Percentiles rank a stretch among this genome's conserved stretches.
These are phyloP conservation scores for Cinnamomum chago DNA, from an alignment of 164 flowering plant species.

Conservation along the genomic window DNA sequence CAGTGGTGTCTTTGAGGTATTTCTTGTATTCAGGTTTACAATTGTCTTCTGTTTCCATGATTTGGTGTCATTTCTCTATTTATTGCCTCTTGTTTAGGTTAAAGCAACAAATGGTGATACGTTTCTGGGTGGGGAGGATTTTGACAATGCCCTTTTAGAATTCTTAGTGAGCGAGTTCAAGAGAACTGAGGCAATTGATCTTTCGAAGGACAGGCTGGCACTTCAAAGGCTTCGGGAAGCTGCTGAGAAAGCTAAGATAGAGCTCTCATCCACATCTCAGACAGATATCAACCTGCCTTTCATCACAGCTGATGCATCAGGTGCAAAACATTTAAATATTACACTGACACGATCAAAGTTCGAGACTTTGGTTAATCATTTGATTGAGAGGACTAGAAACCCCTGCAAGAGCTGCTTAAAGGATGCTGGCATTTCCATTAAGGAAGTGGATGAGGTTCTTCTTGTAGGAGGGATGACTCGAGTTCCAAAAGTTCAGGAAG, in stretches of 20 bases:
- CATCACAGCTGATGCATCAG: slow-evolving; percentile 72
- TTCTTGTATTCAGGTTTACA: neutral
- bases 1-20: slow-evolving; percentile 70
- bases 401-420: slow-evolving; percentile 66
- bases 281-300: slow-evolving; percentile 81
- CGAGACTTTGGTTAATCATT: slow-evolving; percentile 43
- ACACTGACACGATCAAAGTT: slow-evolving; percentile 56
- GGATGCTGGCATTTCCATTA: slow-evolving; percentile 51
- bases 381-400: slow-evolving; percentile 51
- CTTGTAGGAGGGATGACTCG: slow-evolving; percentile 78
- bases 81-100: slow-evolving; percentile 15
- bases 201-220: slow-evolving; percentile 63
- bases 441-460: slow-evolving; percentile 68
- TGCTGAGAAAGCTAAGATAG: slow-evolving; percentile 77
- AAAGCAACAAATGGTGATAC: slow-evolving; percentile 86
- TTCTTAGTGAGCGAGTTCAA: slow-evolving; percentile 58
- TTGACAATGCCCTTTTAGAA: slow-evolving; percentile 60
- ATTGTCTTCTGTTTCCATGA: neutral
- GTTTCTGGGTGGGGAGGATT: slow-evolving; percentile 77
- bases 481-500: slow-evolving; percentile 65
- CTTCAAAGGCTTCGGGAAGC: slow-evolving; percentile 72
- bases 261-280: slow-evolving; percentile 70
- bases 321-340: slow-evolving; percentile 72
- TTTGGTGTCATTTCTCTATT: neutral
- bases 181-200: slow-evolving; percentile 60